Base-by-base conservation (phyloP, 345 rosid species). In the Diplotaxis tenuifolia region DNA sequence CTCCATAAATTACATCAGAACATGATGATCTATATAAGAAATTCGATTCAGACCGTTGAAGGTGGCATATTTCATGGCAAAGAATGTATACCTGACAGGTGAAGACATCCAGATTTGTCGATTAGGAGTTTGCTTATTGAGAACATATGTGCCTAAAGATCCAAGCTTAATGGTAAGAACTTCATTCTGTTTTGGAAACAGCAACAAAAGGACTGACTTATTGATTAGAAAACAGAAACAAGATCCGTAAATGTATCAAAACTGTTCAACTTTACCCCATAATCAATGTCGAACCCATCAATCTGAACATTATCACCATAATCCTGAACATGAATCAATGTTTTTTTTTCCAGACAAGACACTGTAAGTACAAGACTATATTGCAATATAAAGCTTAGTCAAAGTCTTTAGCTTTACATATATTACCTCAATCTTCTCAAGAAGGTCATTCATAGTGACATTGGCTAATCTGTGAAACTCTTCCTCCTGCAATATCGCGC, bases 21-120 rank as follows among this genome's bases (percentile, higher is more conserved):
- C 23, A 32, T 7, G 68, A 25, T 64, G 32, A 61, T 34, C 32
- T 10, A 56, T 0, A 23, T 25, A 11, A 25, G 2, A 47, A 47
- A 32, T 42, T 29, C 9, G 38, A 57, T 29, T 42, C 21, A 57
- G 66, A 57, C 38, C 5, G 64, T 21, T 61, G 62, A 76, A 68
- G 65, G 23, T 40, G 8, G 49, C 49, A 52, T 38, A 27, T 68
- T 75, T 6, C 10, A 28, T 27, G 22, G 29, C 1, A 68, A 45
- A 34, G 15, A 49, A 49, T 49, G 15, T 45, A 49, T 42, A 93
- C 96, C 96, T 93, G 72, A 85, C 82, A 0, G 98, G 97, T 14
- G 98, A 93, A 74, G 98, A 89, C 55, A 91, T 80, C 97, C 97
- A 77, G 68, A 94, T 86, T 76, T 94, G 97, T 65, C 96, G 82